These are phyloP conservation scores for Adansonia grandidieri DNA, from an alignment of 441 rosid genomes.

Conservation along the genomic window DNA sequence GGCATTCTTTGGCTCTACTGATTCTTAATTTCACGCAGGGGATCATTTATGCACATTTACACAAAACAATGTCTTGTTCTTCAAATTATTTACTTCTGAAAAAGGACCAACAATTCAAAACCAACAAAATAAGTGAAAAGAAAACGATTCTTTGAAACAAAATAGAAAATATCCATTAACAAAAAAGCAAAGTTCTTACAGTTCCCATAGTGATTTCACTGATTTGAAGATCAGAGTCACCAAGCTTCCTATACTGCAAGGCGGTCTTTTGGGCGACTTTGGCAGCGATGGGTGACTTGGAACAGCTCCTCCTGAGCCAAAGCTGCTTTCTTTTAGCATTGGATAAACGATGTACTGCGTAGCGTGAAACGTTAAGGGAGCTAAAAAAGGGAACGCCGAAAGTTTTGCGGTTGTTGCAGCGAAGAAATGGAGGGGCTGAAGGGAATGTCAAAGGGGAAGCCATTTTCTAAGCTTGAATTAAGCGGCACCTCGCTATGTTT, in stretches of 20 bases:
- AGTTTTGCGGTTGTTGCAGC: conserved; percentile 11
- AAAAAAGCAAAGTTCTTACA: conserved; percentile 40
- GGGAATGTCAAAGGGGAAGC: conserved; percentile 22
- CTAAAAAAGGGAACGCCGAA: background rate
- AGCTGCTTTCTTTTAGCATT: conserved; percentile 32
- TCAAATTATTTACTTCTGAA: background rate
- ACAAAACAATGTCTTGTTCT: background rate
- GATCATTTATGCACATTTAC: background rate
- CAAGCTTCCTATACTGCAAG: conserved; percentile 61
- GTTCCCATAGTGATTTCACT: conserved; percentile 84
- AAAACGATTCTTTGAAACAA: background rate
- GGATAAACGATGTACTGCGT: conserved; percentile 6
- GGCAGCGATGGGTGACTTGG: conserved; percentile 41
- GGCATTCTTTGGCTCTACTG: background rate
- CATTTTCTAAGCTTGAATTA: conserved; percentile 25
- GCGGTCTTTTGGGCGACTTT: conserved; percentile 43
- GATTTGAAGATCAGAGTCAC: conserved; percentile 66
- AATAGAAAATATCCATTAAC: conserved; percentile 1
- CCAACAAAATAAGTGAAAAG: background rate
- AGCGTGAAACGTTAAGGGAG: conserved; percentile 18
- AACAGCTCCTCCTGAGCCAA: conserved; percentile 19
- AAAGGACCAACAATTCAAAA: background rate
- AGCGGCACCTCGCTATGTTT: background rate
- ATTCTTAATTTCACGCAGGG: background rate
- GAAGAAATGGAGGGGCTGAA: conserved; percentile 27